Evolutionary conservation across 1,139 yeast species (phyloP).

Genomic region (Citeromyces siamensis): DNA sequence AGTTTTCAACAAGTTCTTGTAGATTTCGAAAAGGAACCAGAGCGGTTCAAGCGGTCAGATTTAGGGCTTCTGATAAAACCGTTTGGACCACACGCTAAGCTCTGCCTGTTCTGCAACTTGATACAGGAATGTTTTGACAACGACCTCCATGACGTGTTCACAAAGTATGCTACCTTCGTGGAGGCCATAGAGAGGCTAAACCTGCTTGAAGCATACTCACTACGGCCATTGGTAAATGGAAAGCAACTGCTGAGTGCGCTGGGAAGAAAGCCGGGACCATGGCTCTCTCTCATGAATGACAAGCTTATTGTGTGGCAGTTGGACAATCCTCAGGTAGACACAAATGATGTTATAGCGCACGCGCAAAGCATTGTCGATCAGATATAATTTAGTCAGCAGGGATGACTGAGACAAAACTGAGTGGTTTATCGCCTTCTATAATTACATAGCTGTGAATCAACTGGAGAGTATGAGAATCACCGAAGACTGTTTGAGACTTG

Average conservation of each 20-base stretch:
- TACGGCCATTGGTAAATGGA: slow-evolving; percentile 58
- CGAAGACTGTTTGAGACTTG: no score
- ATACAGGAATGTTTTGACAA: slow-evolving; percentile 11
- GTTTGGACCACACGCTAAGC: slow-evolving; percentile 37
- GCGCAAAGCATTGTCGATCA: background rate
- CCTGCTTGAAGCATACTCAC: slow-evolving; percentile 27
- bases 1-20: slow-evolving; percentile 17
- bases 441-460: no score
- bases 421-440: no score
- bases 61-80: slow-evolving; percentile 48
- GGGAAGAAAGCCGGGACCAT: slow-evolving; percentile 66
- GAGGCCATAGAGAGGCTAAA: slow-evolving; percentile 17
- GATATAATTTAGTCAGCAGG: no score
- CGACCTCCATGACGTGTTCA: slow-evolving; percentile 6
- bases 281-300: slow-evolving; percentile 53
- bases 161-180: slow-evolving; percentile 7
- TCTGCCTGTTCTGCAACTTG: slow-evolving; percentile 22
- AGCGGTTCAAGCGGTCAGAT: slow-evolving; percentile 31
- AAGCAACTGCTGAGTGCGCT: slow-evolving; percentile 41
- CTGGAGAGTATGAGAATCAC: no score
- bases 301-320: slow-evolving; percentile 61
- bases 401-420: no score
- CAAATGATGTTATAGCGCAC: background rate
- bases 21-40: slow-evolving; percentile 9
- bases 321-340: slow-evolving; percentile 40